These are phyloP conservation scores for Tuber borchii DNA, from an alignment of 495 filamentous ascomycete species.

Conservation along the genomic window DNA sequence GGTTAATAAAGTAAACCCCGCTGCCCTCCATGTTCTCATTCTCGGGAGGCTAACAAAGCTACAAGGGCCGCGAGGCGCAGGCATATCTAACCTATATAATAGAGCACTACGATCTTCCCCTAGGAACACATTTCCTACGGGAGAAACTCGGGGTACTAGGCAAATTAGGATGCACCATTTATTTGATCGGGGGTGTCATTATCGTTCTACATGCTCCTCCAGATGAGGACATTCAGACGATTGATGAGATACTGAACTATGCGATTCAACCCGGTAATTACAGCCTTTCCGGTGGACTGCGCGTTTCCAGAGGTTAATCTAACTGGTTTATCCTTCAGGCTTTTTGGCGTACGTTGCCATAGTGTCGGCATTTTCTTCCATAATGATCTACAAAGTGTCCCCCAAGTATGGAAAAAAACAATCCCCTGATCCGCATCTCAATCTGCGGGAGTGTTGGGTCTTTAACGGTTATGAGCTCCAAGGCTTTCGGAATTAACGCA, in stretches of 20 bases:
- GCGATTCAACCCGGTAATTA: conserved; percentile 76
- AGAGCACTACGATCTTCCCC: conserved; percentile 49
- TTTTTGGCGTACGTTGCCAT: conserved; percentile 76
- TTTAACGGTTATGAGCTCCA: conserved; percentile 96
- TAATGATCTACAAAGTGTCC: conserved; percentile 95
- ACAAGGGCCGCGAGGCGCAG: conserved; percentile 55
- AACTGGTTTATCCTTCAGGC: conserved; percentile 51
- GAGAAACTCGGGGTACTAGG: conserved; percentile 83
- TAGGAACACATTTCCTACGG: conserved; percentile 88
- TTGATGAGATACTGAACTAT: conserved; percentile 81
- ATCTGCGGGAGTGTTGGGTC: conserved; percentile 97
- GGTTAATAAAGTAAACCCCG: conserved; percentile 25
- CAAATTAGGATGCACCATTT: conserved; percentile 91
- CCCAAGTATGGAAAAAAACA: conserved; percentile 85
- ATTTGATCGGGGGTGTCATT: conserved; percentile 89
- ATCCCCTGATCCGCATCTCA: conserved; percentile 88
- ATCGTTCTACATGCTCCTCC: conserved; percentile 96
- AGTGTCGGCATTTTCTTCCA: conserved; percentile 70
- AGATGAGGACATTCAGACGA: conserved; percentile 77
- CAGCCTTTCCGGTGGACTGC: conserved; percentile 1
- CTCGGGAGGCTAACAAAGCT: conserved; percentile 4
- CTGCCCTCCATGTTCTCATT: too few relatives aligned
- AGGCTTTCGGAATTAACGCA: conserved; percentile 95
- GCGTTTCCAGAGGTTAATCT: conserved; percentile 10
- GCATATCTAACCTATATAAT: conserved; percentile 55